phyloP scores from a whole-genome alignment of 768 basidiomycete species.

The Boletus subparvulus region DNA sequence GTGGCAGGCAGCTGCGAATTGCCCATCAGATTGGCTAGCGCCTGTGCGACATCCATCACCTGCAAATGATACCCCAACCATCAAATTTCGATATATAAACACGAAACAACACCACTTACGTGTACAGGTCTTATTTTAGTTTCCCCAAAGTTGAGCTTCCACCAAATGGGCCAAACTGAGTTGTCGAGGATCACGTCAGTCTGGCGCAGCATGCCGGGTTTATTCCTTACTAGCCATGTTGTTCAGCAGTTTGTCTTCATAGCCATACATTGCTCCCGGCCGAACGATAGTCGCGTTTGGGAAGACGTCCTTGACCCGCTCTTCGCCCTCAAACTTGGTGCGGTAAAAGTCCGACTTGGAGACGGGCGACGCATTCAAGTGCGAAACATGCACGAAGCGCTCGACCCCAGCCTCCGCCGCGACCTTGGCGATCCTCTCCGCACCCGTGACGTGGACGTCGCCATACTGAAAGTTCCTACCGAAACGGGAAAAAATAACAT shows the following conservation, averaged over 20 bases:
- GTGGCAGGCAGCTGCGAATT: slow-evolving; percentile 64
- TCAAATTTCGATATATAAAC: slow-evolving; percentile 21
- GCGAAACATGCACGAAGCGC: slow-evolving; percentile 91
- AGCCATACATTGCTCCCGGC: slow-evolving; percentile 85
- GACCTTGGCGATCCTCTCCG: slow-evolving; percentile 82
- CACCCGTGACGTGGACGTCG: slow-evolving; percentile 79
- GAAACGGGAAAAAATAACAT: slow-evolving; percentile 1
- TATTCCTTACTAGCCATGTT: slow-evolving; percentile 77
- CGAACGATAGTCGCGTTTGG: slow-evolving; percentile 85
- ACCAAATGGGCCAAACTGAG: slow-evolving; percentile 84
- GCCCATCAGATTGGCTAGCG: slow-evolving; percentile 72
- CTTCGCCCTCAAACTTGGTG: slow-evolving; percentile 88
- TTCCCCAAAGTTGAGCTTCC: slow-evolving; percentile 86
- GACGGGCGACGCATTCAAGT: slow-evolving; percentile 81
- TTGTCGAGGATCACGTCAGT: slow-evolving; percentile 8
- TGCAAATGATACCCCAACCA: slow-evolving; percentile 31
- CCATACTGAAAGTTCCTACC: slow-evolving; percentile 83
- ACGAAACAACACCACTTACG: slow-evolving; percentile 47
- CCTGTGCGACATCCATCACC: slow-evolving; percentile 95
- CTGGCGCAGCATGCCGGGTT: slow-evolving; percentile 6
- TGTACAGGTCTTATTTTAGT: slow-evolving; percentile 91
- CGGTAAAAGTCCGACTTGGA: slow-evolving; percentile 85
- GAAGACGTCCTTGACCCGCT: slow-evolving; percentile 79
- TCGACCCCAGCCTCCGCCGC: slow-evolving; percentile 75
- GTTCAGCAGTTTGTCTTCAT: slow-evolving; percentile 91